Conservation (phyloP, 176 grass and related monocot genomes). For the Oryza officinalis region DNA sequence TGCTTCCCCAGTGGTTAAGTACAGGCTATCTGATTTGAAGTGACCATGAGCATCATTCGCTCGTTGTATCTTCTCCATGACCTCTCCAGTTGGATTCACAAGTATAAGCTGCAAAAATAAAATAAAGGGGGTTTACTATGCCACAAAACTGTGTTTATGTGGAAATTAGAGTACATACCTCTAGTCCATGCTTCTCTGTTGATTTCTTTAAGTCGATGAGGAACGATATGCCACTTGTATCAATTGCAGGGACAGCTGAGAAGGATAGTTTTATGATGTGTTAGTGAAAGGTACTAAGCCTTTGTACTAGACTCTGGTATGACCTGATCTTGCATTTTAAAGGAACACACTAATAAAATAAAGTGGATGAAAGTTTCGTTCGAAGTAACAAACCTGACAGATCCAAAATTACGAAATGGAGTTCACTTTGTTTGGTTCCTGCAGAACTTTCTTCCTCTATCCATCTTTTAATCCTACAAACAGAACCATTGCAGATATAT, state of each 20-base stretch:
- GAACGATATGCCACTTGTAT: conserved; percentile 86
- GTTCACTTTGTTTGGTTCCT: conserved; percentile 47
- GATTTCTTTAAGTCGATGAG: conserved; percentile 81
- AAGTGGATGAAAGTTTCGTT: background rate
- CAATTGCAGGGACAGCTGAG: conserved; percentile 69
- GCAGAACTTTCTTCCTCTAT: conserved; percentile 69
- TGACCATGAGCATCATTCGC: conserved; percentile 57
- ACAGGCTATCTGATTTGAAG: conserved; percentile 60
- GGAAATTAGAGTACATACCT: conserved; percentile 43
- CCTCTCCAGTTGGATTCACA: conserved; percentile 89
- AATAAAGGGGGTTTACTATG: background rate
- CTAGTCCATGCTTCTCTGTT: conserved; percentile 60
- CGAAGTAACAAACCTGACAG: conserved; percentile 58
- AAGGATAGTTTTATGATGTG: background rate
- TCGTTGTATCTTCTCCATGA: conserved; percentile 97
- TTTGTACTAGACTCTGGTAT: background rate
- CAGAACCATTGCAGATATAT: background rate
- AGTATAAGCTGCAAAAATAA: conserved; percentile 58
- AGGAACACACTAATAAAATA: background rate
- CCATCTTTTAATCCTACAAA: conserved; percentile 82
- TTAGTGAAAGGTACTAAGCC: background rate
- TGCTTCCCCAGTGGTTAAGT: conserved; percentile 77
- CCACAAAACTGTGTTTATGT: background rate
- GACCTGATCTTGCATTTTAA: background rate
- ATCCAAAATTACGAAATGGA: conserved; percentile 71